phyloP scores from a whole-genome alignment of 1,284 basidiomycete species.

The Schizopora paradoxa region DNA sequence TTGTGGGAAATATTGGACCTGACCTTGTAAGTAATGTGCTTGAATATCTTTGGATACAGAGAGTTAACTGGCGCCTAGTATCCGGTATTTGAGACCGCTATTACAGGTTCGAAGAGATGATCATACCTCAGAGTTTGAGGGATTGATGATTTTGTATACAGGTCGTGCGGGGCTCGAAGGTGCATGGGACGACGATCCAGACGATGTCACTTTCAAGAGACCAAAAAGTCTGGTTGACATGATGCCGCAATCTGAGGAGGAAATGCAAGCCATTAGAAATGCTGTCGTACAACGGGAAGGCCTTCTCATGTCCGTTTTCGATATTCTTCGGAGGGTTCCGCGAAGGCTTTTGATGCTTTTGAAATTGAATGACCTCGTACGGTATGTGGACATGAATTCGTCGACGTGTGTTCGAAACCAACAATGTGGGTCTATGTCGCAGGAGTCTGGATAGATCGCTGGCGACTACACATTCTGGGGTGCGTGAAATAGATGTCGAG shows the following conservation, averaged over 20 bases:
- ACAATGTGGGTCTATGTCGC: constrained; percentile 1
- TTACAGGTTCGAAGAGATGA: constrained; percentile 44
- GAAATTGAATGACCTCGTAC: constrained; percentile 79
- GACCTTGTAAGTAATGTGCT: constrained; percentile 57
- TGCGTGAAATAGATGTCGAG: constrained; percentile 31
- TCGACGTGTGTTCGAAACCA: neutral
- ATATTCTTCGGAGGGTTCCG: constrained; percentile 79
- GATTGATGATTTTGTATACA: constrained; percentile 4
- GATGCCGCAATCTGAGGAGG: constrained; percentile 59
- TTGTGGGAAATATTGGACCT: constrained; percentile 86
- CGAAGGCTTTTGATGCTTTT: constrained; percentile 84
- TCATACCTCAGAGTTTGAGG: neutral
- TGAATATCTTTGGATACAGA: constrained; percentile 13
- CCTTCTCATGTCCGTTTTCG: constrained; percentile 76
- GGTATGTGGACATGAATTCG: constrained; percentile 36
- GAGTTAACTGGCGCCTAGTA: constrained; percentile 41
- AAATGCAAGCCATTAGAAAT: constrained; percentile 73
- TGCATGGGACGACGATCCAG: constrained; percentile 40
- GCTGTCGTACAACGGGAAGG: constrained; percentile 81
- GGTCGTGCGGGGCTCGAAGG: constrained; percentile 63
- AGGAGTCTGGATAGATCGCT: constrained; percentile 70
- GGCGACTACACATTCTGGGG: constrained; percentile 71
- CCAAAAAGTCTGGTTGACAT: constrained; percentile 75
- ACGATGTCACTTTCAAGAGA: constrained; percentile 40
- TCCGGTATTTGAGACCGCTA: constrained; percentile 84